phyloP scores from a whole-genome alignment of 495 filamentous ascomycete species.

The Geoglossum glabrum region DNA sequence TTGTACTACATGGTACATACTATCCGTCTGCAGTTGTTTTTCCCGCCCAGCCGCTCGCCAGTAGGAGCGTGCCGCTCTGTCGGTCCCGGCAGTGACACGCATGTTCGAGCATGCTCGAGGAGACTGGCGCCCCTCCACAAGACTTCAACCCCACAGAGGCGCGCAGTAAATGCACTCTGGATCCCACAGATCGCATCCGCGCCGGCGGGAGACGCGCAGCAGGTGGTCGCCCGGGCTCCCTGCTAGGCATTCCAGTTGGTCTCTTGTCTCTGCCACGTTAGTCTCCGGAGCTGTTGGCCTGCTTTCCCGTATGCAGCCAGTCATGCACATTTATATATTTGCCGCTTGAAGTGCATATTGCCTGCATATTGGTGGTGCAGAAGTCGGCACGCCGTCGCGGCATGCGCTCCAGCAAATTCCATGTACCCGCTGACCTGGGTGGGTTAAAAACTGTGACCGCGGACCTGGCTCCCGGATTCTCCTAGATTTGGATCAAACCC shows the following conservation, averaged over 20 bases:
- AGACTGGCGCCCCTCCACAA: background rate
- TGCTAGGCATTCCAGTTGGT: background rate
- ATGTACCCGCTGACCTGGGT: background rate
- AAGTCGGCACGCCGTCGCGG: background rate
- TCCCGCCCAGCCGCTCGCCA: background rate
- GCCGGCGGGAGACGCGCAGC: background rate
- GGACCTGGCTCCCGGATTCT: slow-evolving; percentile 1
- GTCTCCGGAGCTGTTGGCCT: background rate
- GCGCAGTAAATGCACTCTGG: background rate
- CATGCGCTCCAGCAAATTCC: background rate
- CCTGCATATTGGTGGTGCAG: background rate
- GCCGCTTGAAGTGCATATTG: background rate
- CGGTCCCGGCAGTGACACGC: background rate
- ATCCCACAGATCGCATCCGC: background rate
- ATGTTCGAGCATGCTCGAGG: background rate
- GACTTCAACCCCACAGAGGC: background rate
- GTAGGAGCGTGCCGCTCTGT: background rate
- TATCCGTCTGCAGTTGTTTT: background rate
- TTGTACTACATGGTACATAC: too few relatives aligned
- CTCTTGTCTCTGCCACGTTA: background rate
- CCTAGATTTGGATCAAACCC: background rate
- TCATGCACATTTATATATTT: background rate
- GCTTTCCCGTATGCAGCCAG: slow-evolving; percentile 1
- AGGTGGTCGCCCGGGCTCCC: background rate
- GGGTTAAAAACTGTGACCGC: background rate